Percentiles rank a stretch among this genome's conserved stretches.
These are phyloP conservation scores for Globisporangium polare DNA, from an alignment of 352 stramenopile genomes.

Conservation along the genomic window DNA sequence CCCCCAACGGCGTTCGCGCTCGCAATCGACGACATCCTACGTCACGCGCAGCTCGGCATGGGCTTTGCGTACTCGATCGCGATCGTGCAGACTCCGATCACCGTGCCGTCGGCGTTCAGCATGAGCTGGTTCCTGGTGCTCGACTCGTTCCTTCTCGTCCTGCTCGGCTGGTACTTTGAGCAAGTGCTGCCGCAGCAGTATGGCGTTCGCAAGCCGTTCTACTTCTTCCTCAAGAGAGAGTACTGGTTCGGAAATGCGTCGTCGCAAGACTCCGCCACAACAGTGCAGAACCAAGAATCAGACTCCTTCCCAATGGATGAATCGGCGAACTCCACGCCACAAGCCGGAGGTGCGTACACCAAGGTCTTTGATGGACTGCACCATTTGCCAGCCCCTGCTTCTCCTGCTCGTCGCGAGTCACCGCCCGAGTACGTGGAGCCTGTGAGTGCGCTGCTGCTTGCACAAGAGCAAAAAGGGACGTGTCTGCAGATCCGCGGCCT, in stretches of 20 bases:
- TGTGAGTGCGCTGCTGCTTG: constrained; percentile 22
- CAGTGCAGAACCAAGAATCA: neutral
- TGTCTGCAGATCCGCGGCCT: constrained; percentile 26
- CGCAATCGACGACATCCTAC: constrained; percentile 54
- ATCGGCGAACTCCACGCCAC: neutral
- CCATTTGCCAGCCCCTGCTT: neutral
- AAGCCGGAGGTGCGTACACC: neutral
- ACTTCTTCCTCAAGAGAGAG: constrained; percentile 75
- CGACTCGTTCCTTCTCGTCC: constrained; percentile 78
- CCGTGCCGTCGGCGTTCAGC: constrained; percentile 32
- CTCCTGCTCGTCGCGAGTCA: neutral
- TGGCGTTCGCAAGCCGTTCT: constrained; percentile 83
- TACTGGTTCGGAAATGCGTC: constrained; percentile 30
- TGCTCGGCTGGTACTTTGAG: constrained; percentile 90
- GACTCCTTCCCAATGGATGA: neutral
- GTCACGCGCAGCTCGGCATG: constrained; percentile 51
- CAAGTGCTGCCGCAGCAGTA: constrained; percentile 90
- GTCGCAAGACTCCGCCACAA: neutral
- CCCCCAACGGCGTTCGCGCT: constrained; percentile 62
- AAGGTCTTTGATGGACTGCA: neutral
- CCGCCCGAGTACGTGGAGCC: constrained; percentile 16
- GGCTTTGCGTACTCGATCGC: constrained; percentile 57
- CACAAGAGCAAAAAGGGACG: constrained; percentile 23
- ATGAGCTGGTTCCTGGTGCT: constrained; percentile 67
- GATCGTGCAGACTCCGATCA: constrained; percentile 25